These are phyloP conservation scores for Chamaecyparis obtusa DNA, from an alignment of 75 land plant species.

Conservation along the genomic window DNA sequence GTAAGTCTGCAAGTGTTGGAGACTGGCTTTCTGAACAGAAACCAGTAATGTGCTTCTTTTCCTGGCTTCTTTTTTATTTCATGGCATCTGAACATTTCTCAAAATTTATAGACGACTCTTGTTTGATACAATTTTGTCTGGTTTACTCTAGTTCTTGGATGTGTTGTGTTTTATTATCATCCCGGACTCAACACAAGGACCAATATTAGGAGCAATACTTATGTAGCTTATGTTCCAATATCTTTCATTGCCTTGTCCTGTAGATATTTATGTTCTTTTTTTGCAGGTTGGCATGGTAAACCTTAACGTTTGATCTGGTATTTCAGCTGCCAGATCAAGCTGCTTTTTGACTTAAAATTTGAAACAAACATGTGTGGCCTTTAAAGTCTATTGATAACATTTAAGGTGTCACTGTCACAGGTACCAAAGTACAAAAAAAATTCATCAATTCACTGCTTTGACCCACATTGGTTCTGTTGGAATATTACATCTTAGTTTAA, in stretches of 20 bases:
- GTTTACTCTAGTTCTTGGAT: neutral
- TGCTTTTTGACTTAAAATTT: neutral
- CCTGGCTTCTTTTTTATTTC: neutral
- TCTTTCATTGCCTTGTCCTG: neutral
- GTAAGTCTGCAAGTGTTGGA: slow-evolving; percentile 94
- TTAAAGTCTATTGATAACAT: neutral
- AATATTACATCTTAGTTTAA: too few relatives aligned
- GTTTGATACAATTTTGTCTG: neutral
- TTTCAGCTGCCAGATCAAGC: neutral
- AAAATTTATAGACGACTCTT: neutral
- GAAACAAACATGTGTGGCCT: neutral
- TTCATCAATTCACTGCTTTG: neutral
- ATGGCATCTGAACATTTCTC: neutral
- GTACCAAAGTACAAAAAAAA: neutral
- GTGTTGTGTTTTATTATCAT: neutral
- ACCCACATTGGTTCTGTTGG: neutral
- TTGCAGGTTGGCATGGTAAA: neutral
- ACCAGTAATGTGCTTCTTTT: slow-evolving; percentile 18
- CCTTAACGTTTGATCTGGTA: neutral
- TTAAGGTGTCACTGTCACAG: neutral
- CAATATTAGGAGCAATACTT: neutral
- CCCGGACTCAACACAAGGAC: neutral
- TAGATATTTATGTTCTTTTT: neutral
- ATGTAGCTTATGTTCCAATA: neutral
- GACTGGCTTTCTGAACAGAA: slow-evolving; percentile 65